A percentile compares a stretch with the other conserved stretches of the same genome.
phyloP scores from a whole-genome alignment of 2,329 filamentous ascomycete species.

The Bipolaris bicolor region DNA sequence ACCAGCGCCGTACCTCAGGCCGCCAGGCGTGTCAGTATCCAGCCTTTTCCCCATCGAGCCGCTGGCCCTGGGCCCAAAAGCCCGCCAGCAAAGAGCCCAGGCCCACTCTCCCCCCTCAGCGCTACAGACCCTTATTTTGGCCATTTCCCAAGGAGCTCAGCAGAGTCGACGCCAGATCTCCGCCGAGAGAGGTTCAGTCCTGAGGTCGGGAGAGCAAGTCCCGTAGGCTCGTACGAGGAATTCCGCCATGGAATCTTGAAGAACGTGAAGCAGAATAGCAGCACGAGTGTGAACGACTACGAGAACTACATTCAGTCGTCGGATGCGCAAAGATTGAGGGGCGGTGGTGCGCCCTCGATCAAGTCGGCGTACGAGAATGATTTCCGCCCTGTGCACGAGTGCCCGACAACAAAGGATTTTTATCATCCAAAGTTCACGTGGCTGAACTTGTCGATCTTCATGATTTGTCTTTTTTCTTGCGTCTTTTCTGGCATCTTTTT shows the following conservation, averaged over 20 bases:
- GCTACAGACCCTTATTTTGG: slow-evolving; percentile 40
- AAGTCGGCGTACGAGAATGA: slow-evolving; percentile 46
- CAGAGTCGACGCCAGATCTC: slow-evolving; percentile 42
- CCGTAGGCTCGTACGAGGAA: slow-evolving; percentile 37
- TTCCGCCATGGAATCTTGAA: slow-evolving; percentile 35
- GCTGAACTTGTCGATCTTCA: slow-evolving; percentile 53
- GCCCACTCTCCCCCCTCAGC: slow-evolving; percentile 32
- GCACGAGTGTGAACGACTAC: slow-evolving; percentile 34
- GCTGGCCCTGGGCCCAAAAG: slow-evolving; percentile 24
- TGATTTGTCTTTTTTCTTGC: slow-evolving; percentile 67
- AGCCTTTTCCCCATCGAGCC: slow-evolving; percentile 30
- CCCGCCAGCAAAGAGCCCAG: slow-evolving; percentile 27
- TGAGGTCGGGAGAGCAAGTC: slow-evolving; percentile 27
- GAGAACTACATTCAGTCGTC: slow-evolving; percentile 36
- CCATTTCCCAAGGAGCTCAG: slow-evolving; percentile 34
- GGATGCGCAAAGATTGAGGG: slow-evolving; percentile 31
- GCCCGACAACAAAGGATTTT: slow-evolving; percentile 48
- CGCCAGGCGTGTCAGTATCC: slow-evolving; percentile 28
- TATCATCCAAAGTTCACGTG: slow-evolving; percentile 53
- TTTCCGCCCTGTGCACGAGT: slow-evolving; percentile 46
- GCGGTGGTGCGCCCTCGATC: slow-evolving; percentile 33
- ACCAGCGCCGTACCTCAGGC: slow-evolving; percentile 21
- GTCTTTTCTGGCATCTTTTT: slow-evolving; percentile 71
- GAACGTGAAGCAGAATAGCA: slow-evolving; percentile 27
- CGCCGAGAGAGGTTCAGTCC: slow-evolving; percentile 33